Evolutionary conservation across 1,284 basidiomycete species (phyloP).

Genomic region (Termitomyces sp.): DNA sequence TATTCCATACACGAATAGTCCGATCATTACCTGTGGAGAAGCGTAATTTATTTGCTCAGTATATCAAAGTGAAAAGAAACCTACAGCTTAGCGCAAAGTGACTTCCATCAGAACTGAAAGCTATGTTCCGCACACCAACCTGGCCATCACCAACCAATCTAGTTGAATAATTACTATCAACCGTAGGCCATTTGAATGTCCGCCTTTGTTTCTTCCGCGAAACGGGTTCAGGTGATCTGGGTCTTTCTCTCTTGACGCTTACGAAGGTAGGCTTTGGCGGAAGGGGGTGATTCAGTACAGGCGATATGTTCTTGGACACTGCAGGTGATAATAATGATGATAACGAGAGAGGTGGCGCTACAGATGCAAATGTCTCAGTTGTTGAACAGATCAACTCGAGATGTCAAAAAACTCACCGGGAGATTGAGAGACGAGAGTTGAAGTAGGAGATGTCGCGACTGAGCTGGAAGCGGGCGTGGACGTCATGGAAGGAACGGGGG

Average conservation of each 20-base stretch:
- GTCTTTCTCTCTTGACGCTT: slow-evolving; percentile 34
- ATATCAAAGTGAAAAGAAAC: slow-evolving; percentile 17
- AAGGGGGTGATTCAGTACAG: slow-evolving; percentile 22
- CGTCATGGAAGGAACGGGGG: slow-evolving; percentile 1
- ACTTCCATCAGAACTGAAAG: slow-evolving; percentile 42
- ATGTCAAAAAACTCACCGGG: slow-evolving; percentile 5
- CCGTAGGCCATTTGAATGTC: slow-evolving; percentile 36
- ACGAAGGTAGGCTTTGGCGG: slow-evolving; percentile 21
- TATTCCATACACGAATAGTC: slow-evolving; percentile 55
- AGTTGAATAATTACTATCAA: slow-evolving; percentile 29
- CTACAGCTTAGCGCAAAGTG: slow-evolving; percentile 46
- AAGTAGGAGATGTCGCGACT: slow-evolving; percentile 2
- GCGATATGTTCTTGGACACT: background rate
- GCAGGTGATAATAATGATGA: slow-evolving; percentile 1
- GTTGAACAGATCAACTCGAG: background rate
- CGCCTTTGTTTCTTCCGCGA: slow-evolving; percentile 28
- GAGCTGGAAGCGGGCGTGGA: background rate
- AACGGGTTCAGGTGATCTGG: slow-evolving; percentile 20
- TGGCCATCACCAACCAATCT: slow-evolving; percentile 39
- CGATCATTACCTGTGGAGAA: slow-evolving; percentile 41
- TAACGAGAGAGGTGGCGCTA: slow-evolving; percentile 1
- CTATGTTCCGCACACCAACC: slow-evolving; percentile 36
- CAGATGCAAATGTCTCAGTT: background rate
- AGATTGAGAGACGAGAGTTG: slow-evolving; percentile 5
- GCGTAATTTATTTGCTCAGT: background rate